phyloP scores from a whole-genome alignment of 2,329 filamentous ascomycete species.

The Thelonectria olida region DNA sequence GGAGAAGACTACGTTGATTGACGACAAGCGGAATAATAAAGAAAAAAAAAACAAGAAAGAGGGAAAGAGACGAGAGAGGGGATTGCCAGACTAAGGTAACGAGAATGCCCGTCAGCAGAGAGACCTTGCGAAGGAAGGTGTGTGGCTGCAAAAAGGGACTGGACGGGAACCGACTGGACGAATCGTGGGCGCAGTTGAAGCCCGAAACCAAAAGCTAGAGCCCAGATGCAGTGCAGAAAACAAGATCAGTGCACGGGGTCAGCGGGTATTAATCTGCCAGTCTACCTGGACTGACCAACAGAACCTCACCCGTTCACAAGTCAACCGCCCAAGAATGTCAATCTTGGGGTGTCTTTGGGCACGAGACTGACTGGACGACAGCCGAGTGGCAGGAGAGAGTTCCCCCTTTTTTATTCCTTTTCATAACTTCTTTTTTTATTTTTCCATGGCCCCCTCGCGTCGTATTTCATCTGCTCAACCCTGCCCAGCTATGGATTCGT shows the following conservation, averaged over 20 bases:
- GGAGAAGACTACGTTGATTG: slow-evolving; percentile 1
- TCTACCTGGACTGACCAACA: background rate
- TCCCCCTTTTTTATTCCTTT: background rate
- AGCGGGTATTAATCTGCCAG: slow-evolving; percentile 19
- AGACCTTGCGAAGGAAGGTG: background rate
- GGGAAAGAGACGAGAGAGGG: slow-evolving; percentile 11
- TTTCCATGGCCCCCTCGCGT: too few species aligned
- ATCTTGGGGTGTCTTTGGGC: slow-evolving; percentile 10
- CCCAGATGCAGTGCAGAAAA: slow-evolving; percentile 4
- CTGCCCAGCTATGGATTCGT: background rate
- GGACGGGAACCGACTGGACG: background rate
- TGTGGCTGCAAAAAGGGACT: slow-evolving; percentile 17
- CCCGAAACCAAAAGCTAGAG: slow-evolving; percentile 8
- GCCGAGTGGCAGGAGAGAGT: background rate
- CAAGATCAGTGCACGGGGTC: slow-evolving; percentile 13
- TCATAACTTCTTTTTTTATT: background rate
- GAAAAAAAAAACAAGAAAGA: slow-evolving; percentile 15
- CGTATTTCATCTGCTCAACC: background rate
- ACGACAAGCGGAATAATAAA: slow-evolving; percentile 5
- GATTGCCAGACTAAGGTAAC: slow-evolving; percentile 16
- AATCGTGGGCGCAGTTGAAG: slow-evolving; percentile 1
- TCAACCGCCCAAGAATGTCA: background rate
- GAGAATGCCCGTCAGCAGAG: background rate
- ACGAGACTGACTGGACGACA: slow-evolving; percentile 19
- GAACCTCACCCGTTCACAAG: background rate